Percentiles rank a stretch among this genome's conserved stretches.
phyloP scores from a whole-genome alignment of 2,329 filamentous ascomycete genomes.

The Emmonsiellopsis sp. region DNA sequence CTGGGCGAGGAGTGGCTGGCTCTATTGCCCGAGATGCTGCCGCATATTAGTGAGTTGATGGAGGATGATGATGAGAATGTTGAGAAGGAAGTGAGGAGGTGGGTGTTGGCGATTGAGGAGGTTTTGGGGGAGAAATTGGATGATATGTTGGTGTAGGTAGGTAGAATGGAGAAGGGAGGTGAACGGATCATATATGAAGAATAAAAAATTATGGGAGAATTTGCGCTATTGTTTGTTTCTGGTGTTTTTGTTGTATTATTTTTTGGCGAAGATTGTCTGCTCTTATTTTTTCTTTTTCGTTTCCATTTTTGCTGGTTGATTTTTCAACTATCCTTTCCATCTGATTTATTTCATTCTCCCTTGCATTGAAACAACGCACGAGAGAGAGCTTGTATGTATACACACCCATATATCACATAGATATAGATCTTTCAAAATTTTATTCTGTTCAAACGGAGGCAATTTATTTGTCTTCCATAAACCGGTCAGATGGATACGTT shows the following conservation, averaged over 20 bases:
- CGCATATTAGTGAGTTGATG: constrained; percentile 88
- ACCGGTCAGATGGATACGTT: too few relatives aligned
- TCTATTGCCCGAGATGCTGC: constrained; percentile 88
- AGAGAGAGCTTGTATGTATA: not conserved
- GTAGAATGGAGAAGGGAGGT: not conserved
- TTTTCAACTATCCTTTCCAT: too few relatives aligned
- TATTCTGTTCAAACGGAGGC: not conserved
- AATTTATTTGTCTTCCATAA: not conserved
- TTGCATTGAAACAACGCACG: too few relatives aligned
- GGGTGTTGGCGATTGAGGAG: constrained; percentile 84
- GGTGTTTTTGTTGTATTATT: too few relatives aligned
- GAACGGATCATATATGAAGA: not conserved
- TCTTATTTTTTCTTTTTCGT: too few relatives aligned
- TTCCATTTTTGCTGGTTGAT: too few relatives aligned
- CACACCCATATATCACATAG: not conserved
- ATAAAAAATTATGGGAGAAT: not conserved
- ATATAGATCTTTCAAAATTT: not conserved
- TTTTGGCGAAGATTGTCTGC: too few relatives aligned
- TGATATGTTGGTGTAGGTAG: constrained; percentile 69
- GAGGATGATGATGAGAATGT: constrained; percentile 95
- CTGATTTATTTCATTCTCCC: too few relatives aligned
- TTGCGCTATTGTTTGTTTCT: too few relatives aligned
- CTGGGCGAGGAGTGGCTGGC: constrained; percentile 90
- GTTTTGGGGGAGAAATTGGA: constrained; percentile 85
- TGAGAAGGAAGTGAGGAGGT: constrained; percentile 77